Conservation (phyloP, 169 alveolate species). For the Plasmodium vinckei region DNA sequence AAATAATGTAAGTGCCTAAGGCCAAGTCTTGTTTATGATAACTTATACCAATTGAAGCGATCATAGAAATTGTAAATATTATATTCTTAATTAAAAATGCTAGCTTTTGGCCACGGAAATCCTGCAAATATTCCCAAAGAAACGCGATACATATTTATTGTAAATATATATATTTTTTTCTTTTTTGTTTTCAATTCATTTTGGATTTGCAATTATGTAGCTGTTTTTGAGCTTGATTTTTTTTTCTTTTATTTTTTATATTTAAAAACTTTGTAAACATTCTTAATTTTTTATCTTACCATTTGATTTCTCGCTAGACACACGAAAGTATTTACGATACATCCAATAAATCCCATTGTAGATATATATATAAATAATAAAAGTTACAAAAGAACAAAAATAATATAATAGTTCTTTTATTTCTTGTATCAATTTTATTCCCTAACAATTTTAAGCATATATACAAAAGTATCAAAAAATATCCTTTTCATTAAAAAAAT, state of each 20-base stretch:
- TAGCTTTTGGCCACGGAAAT: slow-evolving; percentile 58
- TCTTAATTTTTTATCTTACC: slow-evolving; percentile 21
- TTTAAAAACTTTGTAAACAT: not conserved
- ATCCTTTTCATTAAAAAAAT: too few species aligned
- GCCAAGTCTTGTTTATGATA: slow-evolving; percentile 45
- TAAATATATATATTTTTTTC: not conserved
- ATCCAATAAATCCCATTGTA: slow-evolving; percentile 12
- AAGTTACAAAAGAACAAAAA: too few species aligned
- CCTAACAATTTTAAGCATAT: too few species aligned
- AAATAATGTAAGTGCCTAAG: slow-evolving; percentile 52
- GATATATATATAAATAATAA: too few species aligned
- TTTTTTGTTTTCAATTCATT: not conserved
- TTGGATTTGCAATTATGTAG: not conserved
- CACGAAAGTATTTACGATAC: slow-evolving; percentile 14
- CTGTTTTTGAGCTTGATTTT: not conserved
- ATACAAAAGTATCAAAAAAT: too few species aligned
- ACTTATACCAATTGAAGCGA: slow-evolving; percentile 35
- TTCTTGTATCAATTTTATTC: too few species aligned
- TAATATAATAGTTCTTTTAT: too few species aligned
- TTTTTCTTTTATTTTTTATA: not conserved
- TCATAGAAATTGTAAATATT: slow-evolving; percentile 40
- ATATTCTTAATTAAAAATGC: slow-evolving; percentile 54
- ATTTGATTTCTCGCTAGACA: slow-evolving; percentile 56
- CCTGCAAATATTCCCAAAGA: slow-evolving; percentile 3
- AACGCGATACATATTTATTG: not conserved